phyloP scores from a whole-genome alignment of 108 stramenopile genomes.

The Cyclostephanos invisitatus region DNA sequence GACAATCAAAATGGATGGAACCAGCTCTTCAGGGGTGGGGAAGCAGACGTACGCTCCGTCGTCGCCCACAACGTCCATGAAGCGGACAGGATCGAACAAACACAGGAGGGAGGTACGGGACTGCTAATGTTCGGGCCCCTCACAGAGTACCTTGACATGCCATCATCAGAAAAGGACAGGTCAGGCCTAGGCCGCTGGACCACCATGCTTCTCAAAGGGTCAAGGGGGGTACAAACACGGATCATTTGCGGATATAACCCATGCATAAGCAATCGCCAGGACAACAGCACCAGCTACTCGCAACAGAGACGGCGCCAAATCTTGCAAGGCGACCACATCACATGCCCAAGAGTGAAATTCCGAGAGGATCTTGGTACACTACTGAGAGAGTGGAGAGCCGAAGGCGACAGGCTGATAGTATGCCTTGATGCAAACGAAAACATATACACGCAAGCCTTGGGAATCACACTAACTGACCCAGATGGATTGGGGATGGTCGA shows the following conservation, averaged over 20 bases:
- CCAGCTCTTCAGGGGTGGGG: slow-evolving; percentile 1
- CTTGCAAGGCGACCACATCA: not conserved
- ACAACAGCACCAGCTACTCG: not conserved
- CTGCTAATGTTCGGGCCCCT: not conserved
- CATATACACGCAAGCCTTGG: not conserved
- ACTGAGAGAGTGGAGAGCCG: slow-evolving; percentile 1
- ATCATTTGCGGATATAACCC: not conserved
- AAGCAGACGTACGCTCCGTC: not conserved
- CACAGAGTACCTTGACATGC: slow-evolving; percentile 1
- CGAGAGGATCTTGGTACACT: not conserved
- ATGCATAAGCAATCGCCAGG: not conserved
- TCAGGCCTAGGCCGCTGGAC: no score
- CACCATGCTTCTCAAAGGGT: no score
- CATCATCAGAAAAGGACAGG: no score
- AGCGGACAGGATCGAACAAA: not conserved
- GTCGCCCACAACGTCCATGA: slow-evolving; percentile 1
- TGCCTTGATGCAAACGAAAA: slow-evolving; percentile 7
- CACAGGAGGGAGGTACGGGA: not conserved
- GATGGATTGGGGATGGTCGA: not conserved
- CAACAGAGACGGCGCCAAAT: not conserved
- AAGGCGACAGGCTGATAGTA: not conserved
- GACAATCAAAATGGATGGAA: no score
- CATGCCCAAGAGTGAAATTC: not conserved
- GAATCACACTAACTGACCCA: not conserved
- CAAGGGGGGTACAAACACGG: not conserved